Evolutionary conservation across 768 basidiomycete species (phyloP).

Genomic region (Gloeopeniophorella convolvens): DNA sequence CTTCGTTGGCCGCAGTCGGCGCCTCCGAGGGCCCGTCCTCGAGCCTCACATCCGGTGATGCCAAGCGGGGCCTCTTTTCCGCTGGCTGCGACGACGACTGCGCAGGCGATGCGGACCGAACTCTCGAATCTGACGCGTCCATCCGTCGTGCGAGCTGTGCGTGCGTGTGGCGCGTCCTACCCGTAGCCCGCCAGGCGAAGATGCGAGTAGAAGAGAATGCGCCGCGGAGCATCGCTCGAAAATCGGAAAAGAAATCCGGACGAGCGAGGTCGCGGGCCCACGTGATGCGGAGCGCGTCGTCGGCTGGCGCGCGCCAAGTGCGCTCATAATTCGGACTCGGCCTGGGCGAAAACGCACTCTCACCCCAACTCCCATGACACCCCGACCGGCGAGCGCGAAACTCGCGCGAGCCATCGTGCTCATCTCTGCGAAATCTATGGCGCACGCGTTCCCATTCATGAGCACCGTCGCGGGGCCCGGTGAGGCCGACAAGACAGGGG

Average conservation of each 20-base stretch:
- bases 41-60: neutral
- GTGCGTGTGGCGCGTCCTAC: neutral
- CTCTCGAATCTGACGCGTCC: neutral
- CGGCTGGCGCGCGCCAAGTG: too few relatives aligned
- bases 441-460: neutral
- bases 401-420: neutral
- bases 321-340: too few relatives aligned
- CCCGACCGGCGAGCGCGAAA: neutral
- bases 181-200: too few relatives aligned
- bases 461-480: neutral
- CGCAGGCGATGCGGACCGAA: neutral
- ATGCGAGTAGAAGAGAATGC: too few relatives aligned
- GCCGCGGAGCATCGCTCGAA: too few relatives aligned
- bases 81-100: constrained; percentile 10
- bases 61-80: constrained; percentile 31
- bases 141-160: neutral
- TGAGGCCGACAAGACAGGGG: constrained; percentile 9
- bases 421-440: constrained; percentile 3
- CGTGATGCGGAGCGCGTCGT: too few relatives aligned
- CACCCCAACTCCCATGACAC: constrained; percentile 7
- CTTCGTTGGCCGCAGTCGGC: neutral
- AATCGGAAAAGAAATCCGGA: too few relatives aligned
- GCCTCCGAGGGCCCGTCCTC: neutral
- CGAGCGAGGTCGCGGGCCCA: too few relatives aligned
- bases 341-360: too few relatives aligned